phyloP scores from a whole-genome alignment of 495 filamentous ascomycete genomes.

The Symbiotaphrina buchneri region DNA sequence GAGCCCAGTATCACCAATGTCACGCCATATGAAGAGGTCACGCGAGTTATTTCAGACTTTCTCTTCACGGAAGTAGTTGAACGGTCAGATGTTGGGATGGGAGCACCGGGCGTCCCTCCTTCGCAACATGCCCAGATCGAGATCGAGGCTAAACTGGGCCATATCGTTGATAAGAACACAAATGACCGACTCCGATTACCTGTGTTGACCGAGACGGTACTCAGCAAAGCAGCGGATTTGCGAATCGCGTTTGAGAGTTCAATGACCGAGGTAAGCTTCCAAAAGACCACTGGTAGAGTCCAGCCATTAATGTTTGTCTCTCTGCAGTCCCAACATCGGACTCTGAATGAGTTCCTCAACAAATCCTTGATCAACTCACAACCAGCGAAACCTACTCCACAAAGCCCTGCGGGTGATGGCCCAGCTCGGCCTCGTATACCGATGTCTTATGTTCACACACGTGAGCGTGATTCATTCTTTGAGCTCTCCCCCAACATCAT shows the following conservation, averaged over 20 bases:
- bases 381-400: constrained; percentile 14
- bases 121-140: constrained; percentile 55
- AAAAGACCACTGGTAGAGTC: background rate
- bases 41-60: constrained; percentile 48
- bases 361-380: constrained; percentile 30
- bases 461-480: constrained; percentile 62
- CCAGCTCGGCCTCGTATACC: constrained; percentile 28
- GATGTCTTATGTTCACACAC: constrained; percentile 59
- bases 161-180: constrained; percentile 45
- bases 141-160: constrained; percentile 80
- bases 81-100: constrained; percentile 25
- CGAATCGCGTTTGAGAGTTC: constrained; percentile 46
- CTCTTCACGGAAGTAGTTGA: constrained; percentile 44
- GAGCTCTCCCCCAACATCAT: constrained; percentile 37
- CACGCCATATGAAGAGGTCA: constrained; percentile 43
- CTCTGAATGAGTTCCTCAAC: constrained; percentile 65
- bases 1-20: constrained; percentile 46
- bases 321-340: constrained; percentile 46
- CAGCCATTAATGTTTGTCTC: background rate
- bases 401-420: too few relatives aligned
- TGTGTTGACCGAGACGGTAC: constrained; percentile 39
- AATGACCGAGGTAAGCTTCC: constrained; percentile 55
- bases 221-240: constrained; percentile 26
- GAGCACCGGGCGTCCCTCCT: constrained; percentile 18
- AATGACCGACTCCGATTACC: constrained; percentile 42